Evolutionary conservation across 108 stramenopile genomes (phyloP).

Genomic region (Pelagomonas calceolata): DNA sequence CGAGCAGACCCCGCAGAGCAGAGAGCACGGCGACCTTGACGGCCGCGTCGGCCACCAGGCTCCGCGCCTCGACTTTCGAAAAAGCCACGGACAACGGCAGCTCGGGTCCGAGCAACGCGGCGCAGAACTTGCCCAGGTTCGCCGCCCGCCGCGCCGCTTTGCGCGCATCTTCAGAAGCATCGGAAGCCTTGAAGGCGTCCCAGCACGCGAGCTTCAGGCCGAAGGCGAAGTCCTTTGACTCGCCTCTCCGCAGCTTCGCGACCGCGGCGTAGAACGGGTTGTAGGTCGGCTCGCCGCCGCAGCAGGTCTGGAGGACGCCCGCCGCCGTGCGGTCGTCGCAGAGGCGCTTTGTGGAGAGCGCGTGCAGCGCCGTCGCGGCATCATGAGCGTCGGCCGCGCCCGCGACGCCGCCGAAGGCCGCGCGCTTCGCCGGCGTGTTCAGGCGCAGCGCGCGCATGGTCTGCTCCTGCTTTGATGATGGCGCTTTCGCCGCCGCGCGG

Average conservation of each 20-base stretch:
- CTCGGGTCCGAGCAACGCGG: not conserved
- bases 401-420: not conserved
- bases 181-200: not conserved
- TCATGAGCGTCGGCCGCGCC: not conserved
- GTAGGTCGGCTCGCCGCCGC: not conserved
- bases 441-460: too few relatives aligned
- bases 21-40: too few relatives aligned
- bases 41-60: too few relatives aligned
- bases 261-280: not conserved
- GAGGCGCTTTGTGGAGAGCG: not conserved
- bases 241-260: too few relatives aligned
- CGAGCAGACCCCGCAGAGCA: too few relatives aligned
- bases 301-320: not conserved
- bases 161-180: too few relatives aligned
- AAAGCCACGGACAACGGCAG: too few relatives aligned
- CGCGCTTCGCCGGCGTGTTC: too few relatives aligned
- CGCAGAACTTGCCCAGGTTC: not conserved
- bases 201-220: not conserved
- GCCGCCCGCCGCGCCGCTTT: not conserved
- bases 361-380: not conserved
- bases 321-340: not conserved
- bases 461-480: too few relatives aligned
- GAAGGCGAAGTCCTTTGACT: not conserved
- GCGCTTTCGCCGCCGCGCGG: too few relatives aligned
- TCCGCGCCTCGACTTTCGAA: too few relatives aligned